phyloP scores from a whole-genome alignment of 176 grass and related monocot species.

The Carex parvula region DNA sequence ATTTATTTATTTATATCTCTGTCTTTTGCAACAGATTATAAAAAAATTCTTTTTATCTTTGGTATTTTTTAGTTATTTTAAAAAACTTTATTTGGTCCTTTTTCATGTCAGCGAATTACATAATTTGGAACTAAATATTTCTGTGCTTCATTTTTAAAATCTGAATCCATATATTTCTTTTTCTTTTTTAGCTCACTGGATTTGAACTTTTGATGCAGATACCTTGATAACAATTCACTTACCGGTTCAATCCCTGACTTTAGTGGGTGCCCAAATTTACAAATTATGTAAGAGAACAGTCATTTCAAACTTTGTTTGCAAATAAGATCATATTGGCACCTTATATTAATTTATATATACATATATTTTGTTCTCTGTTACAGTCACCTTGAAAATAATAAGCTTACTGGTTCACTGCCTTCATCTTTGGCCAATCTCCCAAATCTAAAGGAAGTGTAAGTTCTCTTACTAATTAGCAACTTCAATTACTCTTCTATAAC shows the following conservation, averaged over 20 bases:
- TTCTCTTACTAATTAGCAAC: constrained; percentile 21
- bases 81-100: neutral
- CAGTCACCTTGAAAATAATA: constrained; percentile 94
- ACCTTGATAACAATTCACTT: constrained; percentile 69
- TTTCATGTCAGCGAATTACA: neutral
- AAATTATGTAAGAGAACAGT: constrained; percentile 62
- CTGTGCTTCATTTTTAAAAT: neutral
- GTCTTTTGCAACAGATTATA: neutral
- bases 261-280: constrained; percentile 50
- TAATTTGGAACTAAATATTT: neutral
- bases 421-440: constrained; percentile 60
- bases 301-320: neutral
- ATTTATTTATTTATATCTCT: neutral
- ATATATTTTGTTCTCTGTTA: constrained; percentile 18
- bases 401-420: constrained; percentile 67
- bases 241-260: constrained; percentile 83
- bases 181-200: constrained; percentile 11
- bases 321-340: neutral
- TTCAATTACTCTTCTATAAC: neutral
- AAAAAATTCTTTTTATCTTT: neutral
- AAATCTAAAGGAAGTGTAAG: constrained; percentile 91
- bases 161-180: neutral
- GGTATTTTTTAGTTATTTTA: neutral
- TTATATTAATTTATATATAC: constrained; percentile 25
- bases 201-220: constrained; percentile 39